Conservation (phyloP, 192 early-diverging fungal genomes). For the Coemansia sp. region DNA sequence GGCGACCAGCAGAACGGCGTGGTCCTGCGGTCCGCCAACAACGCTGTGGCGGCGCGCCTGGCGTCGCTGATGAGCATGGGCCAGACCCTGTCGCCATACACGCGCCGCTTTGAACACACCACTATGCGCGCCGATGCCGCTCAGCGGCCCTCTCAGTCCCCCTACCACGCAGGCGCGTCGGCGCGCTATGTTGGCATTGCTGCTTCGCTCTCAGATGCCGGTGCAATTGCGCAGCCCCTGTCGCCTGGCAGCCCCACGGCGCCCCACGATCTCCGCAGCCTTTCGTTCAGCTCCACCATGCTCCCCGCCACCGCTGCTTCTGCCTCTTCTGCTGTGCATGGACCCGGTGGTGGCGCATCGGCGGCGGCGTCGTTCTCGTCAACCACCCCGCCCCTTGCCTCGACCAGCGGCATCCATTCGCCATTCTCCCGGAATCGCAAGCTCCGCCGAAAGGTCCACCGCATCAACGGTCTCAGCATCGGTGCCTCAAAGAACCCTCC, state of each 20-base stretch:
- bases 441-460: slow-evolving; percentile 49
- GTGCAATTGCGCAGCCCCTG: slow-evolving; percentile 13
- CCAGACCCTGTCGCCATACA: slow-evolving; percentile 85
- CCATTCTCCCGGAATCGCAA: slow-evolving; percentile 47
- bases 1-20: slow-evolving; percentile 49
- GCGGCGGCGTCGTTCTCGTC: slow-evolving; percentile 24
- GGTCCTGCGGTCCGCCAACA: slow-evolving; percentile 70
- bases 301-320: not conserved
- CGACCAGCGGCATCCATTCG: slow-evolving; percentile 36
- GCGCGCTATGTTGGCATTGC: slow-evolving; percentile 1
- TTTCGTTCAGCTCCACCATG: slow-evolving; percentile 21
- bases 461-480: slow-evolving; percentile 20
- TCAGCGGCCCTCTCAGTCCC: slow-evolving; percentile 19
- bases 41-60: slow-evolving; percentile 82
- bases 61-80: slow-evolving; percentile 81
- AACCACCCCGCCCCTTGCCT: slow-evolving; percentile 35
- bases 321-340: slow-evolving; percentile 1
- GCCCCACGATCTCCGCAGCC: slow-evolving; percentile 10
- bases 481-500: not conserved
- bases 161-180: slow-evolving; percentile 13
- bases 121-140: slow-evolving; percentile 67
- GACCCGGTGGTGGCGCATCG: not conserved
- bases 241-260: slow-evolving; percentile 17
- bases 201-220: slow-evolving; percentile 9
- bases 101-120: slow-evolving; percentile 75